Conservation (phyloP, 139 green algal species). For the Parachlorella kessleri region DNA sequence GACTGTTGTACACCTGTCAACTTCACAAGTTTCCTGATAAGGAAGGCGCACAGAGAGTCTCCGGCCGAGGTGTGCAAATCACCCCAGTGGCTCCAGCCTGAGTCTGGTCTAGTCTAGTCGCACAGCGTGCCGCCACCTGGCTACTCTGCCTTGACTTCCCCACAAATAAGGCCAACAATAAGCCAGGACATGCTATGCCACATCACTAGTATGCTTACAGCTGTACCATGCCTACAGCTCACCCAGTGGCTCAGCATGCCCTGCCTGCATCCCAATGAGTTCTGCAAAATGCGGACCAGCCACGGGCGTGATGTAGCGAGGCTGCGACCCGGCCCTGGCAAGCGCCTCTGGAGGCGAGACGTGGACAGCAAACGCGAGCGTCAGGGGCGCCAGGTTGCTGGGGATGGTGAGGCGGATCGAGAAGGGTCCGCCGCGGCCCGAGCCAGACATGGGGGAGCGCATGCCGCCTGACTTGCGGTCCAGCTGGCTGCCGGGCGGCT, state of each 20-base stretch:
- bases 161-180: no score
- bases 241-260: conserved; percentile 6
- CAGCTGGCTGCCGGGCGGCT: conserved; percentile 13
- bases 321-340: neutral
- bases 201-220: no score
- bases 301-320: conserved; percentile 21
- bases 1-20: no score
- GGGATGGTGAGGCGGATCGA: conserved; percentile 26
- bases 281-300: conserved; percentile 28
- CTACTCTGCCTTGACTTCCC: neutral
- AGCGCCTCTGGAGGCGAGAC: neutral
- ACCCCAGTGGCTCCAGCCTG: no score
- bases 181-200: no score
- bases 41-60: no score
- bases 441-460: conserved; percentile 24
- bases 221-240: no score
- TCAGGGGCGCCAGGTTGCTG: conserved; percentile 24
- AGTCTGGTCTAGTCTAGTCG: no score
- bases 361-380: conserved; percentile 24
- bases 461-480: conserved; percentile 37
- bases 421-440: neutral
- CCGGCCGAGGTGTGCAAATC: no score
- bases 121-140: neutral
- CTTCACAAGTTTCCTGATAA: no score
- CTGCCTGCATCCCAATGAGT: conserved; percentile 12